Evolutionary conservation across 1,139 yeast genomes (phyloP).

Genomic region (Yamadazyma pseudoaaseri): DNA sequence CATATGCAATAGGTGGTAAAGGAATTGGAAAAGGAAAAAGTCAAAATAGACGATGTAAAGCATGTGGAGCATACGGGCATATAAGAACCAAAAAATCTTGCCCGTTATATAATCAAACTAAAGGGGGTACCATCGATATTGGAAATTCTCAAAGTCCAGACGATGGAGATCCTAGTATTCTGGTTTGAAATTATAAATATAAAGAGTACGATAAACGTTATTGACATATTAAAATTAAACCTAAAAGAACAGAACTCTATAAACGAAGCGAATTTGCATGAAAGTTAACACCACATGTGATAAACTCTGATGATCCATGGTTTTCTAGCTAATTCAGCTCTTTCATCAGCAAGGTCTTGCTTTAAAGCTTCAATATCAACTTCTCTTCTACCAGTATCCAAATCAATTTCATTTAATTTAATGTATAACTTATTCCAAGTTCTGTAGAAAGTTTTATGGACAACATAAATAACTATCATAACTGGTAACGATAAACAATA

Average conservation of each 20-base stretch:
- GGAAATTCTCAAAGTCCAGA: slow-evolving; percentile 5
- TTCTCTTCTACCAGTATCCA: slow-evolving; percentile 52
- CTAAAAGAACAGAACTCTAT: too few species aligned
- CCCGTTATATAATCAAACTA: slow-evolving; percentile 63
- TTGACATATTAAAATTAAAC: too few species aligned
- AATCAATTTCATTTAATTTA: slow-evolving; percentile 41
- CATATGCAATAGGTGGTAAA: slow-evolving; percentile 54
- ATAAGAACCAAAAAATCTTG: slow-evolving; percentile 87
- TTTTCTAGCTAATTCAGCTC: slow-evolving; percentile 21
- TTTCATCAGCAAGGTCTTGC: slow-evolving; percentile 47
- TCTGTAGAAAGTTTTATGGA: slow-evolving; percentile 25
- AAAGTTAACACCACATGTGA: slow-evolving; percentile 34
- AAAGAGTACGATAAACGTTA: too few species aligned
- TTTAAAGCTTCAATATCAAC: slow-evolving; percentile 43
- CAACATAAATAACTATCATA: slow-evolving; percentile 34
- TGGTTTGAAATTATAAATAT: background rate
- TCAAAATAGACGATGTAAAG: slow-evolving; percentile 83
- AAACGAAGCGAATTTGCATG: too few species aligned
- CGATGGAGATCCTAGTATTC: slow-evolving; percentile 1
- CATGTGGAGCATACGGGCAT: slow-evolving; percentile 95
- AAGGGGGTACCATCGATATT: slow-evolving; percentile 18
- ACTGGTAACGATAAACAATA: slow-evolving; percentile 33
- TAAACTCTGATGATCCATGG: slow-evolving; percentile 36
- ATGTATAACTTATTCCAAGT: slow-evolving; percentile 29
- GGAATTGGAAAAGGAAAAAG: slow-evolving; percentile 77